Evolutionary conservation across 257 asterid species (phyloP).

Genomic region (Nicotiana paniculata): DNA sequence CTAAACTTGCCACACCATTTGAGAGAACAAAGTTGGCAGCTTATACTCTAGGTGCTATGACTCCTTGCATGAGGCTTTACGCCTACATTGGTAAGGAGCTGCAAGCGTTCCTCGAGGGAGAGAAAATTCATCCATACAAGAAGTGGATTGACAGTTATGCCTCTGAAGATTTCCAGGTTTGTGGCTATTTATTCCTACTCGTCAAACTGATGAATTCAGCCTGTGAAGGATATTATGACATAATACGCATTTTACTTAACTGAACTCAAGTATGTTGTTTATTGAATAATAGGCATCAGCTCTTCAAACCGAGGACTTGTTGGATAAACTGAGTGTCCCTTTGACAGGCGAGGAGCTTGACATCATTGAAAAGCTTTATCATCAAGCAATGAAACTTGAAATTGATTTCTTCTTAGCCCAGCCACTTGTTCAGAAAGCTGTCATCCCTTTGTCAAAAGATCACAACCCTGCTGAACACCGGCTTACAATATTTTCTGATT

Average conservation of each 20-base stretch:
- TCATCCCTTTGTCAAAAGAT: constrained; percentile 63
- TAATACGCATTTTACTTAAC: not conserved
- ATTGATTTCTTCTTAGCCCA: constrained; percentile 75
- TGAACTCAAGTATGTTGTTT: not conserved
- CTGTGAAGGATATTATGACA: not conserved
- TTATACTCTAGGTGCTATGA: constrained; percentile 90
- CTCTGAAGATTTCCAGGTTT: constrained; percentile 72
- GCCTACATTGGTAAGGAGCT: constrained; percentile 82
- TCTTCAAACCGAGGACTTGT: constrained; percentile 67
- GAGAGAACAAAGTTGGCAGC: constrained; percentile 96
- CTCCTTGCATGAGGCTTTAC: constrained; percentile 94
- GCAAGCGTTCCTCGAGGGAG: constrained; percentile 32
- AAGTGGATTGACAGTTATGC: constrained; percentile 84
- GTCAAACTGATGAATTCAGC: not conserved
- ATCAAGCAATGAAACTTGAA: constrained; percentile 85
- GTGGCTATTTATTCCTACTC: constrained; percentile 3
- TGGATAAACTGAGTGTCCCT: constrained; percentile 79
- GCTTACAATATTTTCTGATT: constrained; percentile 80
- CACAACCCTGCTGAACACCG: constrained; percentile 50
- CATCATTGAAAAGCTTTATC: constrained; percentile 74
- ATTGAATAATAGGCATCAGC: constrained; percentile 50
- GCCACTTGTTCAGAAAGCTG: constrained; percentile 59
- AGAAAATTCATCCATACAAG: constrained; percentile 58
- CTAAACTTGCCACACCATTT: constrained; percentile 84
- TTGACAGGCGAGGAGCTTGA: constrained; percentile 94